Evolutionary conservation across 1,284 basidiomycete genomes (phyloP).

Genomic region (Trametes versicolor): DNA sequence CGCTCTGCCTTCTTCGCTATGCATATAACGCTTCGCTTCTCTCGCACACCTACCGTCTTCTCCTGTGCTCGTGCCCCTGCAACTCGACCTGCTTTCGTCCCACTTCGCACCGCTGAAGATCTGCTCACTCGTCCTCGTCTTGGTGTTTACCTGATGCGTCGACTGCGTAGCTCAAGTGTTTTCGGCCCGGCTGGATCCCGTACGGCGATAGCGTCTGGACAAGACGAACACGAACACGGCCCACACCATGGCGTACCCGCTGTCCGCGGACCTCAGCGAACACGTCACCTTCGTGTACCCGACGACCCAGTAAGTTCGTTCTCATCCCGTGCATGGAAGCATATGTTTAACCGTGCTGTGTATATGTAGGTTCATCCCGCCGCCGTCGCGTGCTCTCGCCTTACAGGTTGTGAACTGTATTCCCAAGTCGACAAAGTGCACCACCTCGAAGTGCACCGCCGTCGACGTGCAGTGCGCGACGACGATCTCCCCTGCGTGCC

Average conservation of each 20-base stretch:
- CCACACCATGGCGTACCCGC: slow-evolving; percentile 52
- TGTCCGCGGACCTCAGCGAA: slow-evolving; percentile 46
- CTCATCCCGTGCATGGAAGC: background rate
- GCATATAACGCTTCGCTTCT: no score
- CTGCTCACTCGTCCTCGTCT: no score
- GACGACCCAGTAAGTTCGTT: slow-evolving; percentile 1
- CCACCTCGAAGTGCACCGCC: slow-evolving; percentile 29
- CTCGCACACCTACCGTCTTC: no score
- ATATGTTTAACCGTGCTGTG: background rate
- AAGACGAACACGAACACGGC: slow-evolving; percentile 43
- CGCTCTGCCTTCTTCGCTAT: no score
- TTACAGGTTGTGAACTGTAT: slow-evolving; percentile 15
- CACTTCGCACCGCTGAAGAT: no score
- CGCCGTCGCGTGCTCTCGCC: slow-evolving; percentile 22
- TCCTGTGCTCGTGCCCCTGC: no score
- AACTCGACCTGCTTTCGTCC: no score
- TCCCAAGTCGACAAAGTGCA: slow-evolving; percentile 9
- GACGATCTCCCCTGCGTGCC: slow-evolving; percentile 61
- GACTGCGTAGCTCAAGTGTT: no score
- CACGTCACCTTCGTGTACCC: slow-evolving; percentile 52
- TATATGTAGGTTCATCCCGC: slow-evolving; percentile 28
- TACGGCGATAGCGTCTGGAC: no score
- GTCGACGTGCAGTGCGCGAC: slow-evolving; percentile 29
- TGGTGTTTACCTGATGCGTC: no score
- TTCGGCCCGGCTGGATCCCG: no score